Evolutionary conservation across 2,329 filamentous ascomycete species (phyloP).

Genomic region (Aureobasidium sp.): DNA sequence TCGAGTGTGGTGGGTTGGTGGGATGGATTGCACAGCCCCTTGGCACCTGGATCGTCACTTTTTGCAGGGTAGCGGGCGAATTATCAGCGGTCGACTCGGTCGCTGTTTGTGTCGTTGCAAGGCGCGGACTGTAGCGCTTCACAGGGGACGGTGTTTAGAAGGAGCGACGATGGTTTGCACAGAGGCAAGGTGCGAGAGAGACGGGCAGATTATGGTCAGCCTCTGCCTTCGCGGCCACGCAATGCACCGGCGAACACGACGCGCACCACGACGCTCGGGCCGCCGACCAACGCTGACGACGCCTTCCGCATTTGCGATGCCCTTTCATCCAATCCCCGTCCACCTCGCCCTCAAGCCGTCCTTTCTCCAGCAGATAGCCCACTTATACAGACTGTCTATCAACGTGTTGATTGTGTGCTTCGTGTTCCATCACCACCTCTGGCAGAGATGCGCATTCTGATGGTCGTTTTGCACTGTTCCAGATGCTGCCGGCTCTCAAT

Average conservation of each 20-base stretch:
- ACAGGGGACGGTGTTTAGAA: neutral
- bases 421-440: neutral
- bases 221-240: constrained; percentile 12
- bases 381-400: neutral
- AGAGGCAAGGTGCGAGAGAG: neutral
- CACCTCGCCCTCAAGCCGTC: neutral
- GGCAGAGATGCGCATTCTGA: neutral
- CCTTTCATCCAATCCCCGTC: constrained; percentile 4
- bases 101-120: neutral
- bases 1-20: neutral
- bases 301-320: neutral
- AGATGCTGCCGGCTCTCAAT: neutral
- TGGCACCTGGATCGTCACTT: constrained; percentile 9
- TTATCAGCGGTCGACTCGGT: neutral
- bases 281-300: neutral
- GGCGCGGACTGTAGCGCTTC: neutral
- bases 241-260: constrained; percentile 9
- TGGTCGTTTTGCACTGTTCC: neutral
- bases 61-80: neutral
- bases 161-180: constrained; percentile 10
- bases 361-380: neutral
- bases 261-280: neutral
- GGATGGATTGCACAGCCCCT: constrained; percentile 10
- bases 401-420: neutral
- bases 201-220: constrained; percentile 12